Base-by-base conservation (phyloP, 1,284 basidiomycete genomes). In the Hymenochaete sp. region DNA sequence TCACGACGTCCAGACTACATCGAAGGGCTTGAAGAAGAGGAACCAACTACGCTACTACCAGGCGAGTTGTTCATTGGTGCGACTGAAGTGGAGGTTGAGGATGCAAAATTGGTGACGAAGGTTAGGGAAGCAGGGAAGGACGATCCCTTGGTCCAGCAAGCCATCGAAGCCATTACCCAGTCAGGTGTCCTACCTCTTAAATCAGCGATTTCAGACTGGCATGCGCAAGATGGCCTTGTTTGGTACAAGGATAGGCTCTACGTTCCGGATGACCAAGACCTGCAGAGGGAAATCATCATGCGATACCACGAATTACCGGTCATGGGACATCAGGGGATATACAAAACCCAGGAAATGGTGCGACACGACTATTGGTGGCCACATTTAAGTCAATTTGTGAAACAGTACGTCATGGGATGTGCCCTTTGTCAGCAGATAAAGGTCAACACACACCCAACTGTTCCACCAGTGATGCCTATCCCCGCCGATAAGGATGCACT, bases 241-340 rank as follows among this genome's bases (percentile, higher is more conserved):
- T n/a, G n/a, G n/a, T n/a, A n/a, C n/a, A n/a, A n/a, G n/a, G n/a
- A n/a, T n/a, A n/a, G n/a, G n/a, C n/a, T n/a, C n/a, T n/a, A n/a
- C n/a, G n/a, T n/a, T n/a, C n/a, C n/a, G n/a, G n/a, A n/a, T n/a
- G n/a, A n/a, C n/a, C n/a, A n/a, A n/a, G n/a, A n/a, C n/a, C n/a
- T n/a, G n/a, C n/a, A n/a, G n/a, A 2, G 33, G 1, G 7, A 16
- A 25, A 31, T 49, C 16, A 43, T 47, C 2, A 3, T 33, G 27
- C 16, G 16, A 10, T 38, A 47, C 31, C 47, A 53, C 38, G 47
- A 54, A 33, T 42, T 48, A 14, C 42, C 40, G 10, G 21, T 49
- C 7, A 26, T 44, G 22, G 53, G 67, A 6, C 67, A 70, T 51
- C 60, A 53, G 7, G 67, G 67, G 4, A 44, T 49, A n/a, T 38